Evolutionary conservation across 768 basidiomycete genomes (phyloP).

Genomic region (Phylloporus arenicola): DNA sequence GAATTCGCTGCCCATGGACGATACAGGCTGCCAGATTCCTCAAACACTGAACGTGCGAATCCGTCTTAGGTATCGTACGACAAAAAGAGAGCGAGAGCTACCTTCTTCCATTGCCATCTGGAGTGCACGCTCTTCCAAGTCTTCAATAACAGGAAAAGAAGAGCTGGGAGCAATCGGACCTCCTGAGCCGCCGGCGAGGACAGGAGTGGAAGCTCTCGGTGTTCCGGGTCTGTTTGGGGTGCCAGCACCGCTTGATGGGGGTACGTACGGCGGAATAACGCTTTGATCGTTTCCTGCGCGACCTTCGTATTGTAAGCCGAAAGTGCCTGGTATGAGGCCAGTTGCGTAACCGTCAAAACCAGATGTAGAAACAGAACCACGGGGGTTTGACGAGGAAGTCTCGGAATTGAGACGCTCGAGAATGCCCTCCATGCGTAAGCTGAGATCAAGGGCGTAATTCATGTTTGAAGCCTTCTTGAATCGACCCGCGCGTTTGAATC

Average conservation of each 20-base stretch:
- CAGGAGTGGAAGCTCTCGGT: slow-evolving; percentile 14
- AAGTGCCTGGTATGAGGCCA: slow-evolving; percentile 36
- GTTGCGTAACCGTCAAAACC: slow-evolving; percentile 19
- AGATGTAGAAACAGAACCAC: slow-evolving; percentile 21
- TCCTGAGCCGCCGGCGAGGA: slow-evolving; percentile 3
- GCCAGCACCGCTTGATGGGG: slow-evolving; percentile 16
- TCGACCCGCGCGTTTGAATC: slow-evolving; percentile 52
- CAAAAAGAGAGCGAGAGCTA: slow-evolving; percentile 26
- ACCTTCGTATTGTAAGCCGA: slow-evolving; percentile 64
- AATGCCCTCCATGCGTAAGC: slow-evolving; percentile 32
- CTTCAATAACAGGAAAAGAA: slow-evolving; percentile 25
- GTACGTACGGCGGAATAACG: slow-evolving; percentile 20
- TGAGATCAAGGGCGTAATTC: slow-evolving; percentile 65
- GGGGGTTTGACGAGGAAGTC: slow-evolving; percentile 17
- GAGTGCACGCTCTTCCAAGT: slow-evolving; percentile 46
- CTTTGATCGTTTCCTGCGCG: slow-evolving; percentile 55
- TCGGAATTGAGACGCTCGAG: slow-evolving; percentile 28
- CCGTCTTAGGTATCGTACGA: slow-evolving; percentile 33
- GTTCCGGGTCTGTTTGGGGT: slow-evolving; percentile 26
- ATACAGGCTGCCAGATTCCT: slow-evolving; percentile 52
- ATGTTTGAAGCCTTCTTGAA: slow-evolving; percentile 95
- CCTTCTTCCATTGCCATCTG: slow-evolving; percentile 49
- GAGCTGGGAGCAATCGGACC: slow-evolving; percentile 6
- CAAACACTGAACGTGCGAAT: slow-evolving; percentile 38
- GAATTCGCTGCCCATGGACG: slow-evolving; percentile 75